A percentile compares a stretch with the other conserved stretches of the same genome.
Conservation (phyloP, 108 stramenopile genomes). For the Cyclostephanos invisitatus region DNA sequence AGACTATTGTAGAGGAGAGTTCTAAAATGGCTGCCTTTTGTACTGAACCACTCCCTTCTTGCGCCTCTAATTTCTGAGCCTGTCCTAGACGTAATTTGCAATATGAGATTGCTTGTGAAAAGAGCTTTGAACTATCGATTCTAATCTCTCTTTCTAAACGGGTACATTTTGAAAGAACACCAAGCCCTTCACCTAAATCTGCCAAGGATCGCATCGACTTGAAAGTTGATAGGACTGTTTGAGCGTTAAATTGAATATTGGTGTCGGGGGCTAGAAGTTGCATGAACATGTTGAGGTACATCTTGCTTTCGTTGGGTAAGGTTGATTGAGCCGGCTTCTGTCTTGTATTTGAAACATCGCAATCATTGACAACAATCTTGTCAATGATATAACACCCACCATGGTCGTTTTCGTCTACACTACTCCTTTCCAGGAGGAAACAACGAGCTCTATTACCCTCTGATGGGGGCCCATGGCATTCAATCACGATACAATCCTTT, state of each 20-base stretch:
- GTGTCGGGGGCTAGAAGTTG: constrained; percentile 72
- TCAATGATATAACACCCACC: constrained; percentile 26
- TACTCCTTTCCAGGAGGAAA: constrained; percentile 34
- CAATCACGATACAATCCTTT: constrained; percentile 39
- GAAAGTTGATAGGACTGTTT: constrained; percentile 65
- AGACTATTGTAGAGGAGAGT: constrained; percentile 62
- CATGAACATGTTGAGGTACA: constrained; percentile 65
- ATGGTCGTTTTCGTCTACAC: neutral
- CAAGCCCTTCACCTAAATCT: constrained; percentile 69
- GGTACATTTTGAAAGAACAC: constrained; percentile 61
- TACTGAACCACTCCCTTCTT: constrained; percentile 40
- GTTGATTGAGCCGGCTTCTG: constrained; percentile 9
- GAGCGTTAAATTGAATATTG: constrained; percentile 54
- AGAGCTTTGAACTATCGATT: constrained; percentile 68
- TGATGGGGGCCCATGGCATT: constrained; percentile 43
- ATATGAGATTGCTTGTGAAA: constrained; percentile 58
- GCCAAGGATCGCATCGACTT: constrained; percentile 61
- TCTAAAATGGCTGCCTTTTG: constrained; percentile 34
- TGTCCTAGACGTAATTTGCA: constrained; percentile 62
- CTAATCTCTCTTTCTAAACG: constrained; percentile 67
- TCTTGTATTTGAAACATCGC: neutral
- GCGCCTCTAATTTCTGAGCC: constrained; percentile 40
- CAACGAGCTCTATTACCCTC: constrained; percentile 28
- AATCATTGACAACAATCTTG: constrained; percentile 37
- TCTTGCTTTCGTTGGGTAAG: constrained; percentile 45